Conservation (phyloP, 106 monocot genomes). For the Dioscorea dumetorum region DNA sequence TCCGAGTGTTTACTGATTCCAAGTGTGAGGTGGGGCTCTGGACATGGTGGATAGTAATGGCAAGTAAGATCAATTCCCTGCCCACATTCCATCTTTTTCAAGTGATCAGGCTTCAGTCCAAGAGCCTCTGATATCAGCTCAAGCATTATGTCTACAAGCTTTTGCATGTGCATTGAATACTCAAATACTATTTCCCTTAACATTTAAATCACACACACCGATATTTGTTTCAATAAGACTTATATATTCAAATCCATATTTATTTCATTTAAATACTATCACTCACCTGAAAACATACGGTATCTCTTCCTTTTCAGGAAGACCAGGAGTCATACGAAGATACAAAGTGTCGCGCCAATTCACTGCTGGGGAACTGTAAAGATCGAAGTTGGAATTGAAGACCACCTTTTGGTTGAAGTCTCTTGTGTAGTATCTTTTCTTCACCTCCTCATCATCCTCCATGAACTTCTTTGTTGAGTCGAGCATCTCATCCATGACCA, state of each 20-base stretch:
- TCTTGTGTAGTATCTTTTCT: slow-evolving; percentile 16
- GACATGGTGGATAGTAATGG: slow-evolving; percentile 80
- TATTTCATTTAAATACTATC: neutral
- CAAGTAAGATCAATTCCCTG: slow-evolving; percentile 21
- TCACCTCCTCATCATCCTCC: neutral
- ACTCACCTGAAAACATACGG: neutral
- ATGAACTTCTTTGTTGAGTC: slow-evolving; percentile 18
- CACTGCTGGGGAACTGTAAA: neutral
- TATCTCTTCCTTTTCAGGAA: neutral
- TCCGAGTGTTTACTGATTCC: slow-evolving; percentile 60
- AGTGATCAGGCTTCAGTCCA: slow-evolving; percentile 29
- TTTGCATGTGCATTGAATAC: slow-evolving; percentile 24
- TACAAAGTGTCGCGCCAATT: neutral
- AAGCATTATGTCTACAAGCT: slow-evolving; percentile 24
- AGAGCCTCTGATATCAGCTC: slow-evolving; percentile 58
- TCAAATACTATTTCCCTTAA: slow-evolving; percentile 20
- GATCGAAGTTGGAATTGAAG: neutral
- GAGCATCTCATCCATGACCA: slow-evolving; percentile 3
- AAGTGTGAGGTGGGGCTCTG: slow-evolving; percentile 56
- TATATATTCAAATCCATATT: neutral
- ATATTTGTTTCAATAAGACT: neutral
- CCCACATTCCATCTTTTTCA: slow-evolving; percentile 41
- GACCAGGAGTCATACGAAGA: neutral
- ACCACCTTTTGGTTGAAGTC: neutral
- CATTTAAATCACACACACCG: neutral